Percentiles rank a stretch among this genome's conserved stretches.
Evolutionary conservation across 1,284 basidiomycete genomes (phyloP).

Genomic region (Pseudozyma sp.): DNA sequence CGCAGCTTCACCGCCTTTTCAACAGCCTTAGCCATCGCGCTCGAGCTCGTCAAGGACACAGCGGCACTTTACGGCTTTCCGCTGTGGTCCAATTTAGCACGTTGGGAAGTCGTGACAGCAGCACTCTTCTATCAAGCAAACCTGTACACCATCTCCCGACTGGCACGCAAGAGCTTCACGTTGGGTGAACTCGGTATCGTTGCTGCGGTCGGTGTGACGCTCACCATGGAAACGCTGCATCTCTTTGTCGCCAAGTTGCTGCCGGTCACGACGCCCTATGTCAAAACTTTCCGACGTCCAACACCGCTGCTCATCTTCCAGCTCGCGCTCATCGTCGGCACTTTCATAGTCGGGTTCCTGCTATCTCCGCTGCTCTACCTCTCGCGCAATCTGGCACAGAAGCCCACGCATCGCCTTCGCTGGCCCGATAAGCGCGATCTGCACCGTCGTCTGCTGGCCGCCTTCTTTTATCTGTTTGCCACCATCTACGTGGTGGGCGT

Average conservation of each 20-base stretch:
- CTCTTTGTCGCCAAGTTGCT: constrained; percentile 60
- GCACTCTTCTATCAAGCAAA: constrained; percentile 90
- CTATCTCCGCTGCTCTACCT: constrained; percentile 94
- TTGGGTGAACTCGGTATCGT: constrained; percentile 91
- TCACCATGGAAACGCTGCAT: constrained; percentile 78
- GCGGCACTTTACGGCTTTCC: constrained; percentile 61
- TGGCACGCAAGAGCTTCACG: constrained; percentile 92
- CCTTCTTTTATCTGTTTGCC: constrained; percentile 85
- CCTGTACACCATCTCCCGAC: constrained; percentile 85
- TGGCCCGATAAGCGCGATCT: constrained; percentile 88
- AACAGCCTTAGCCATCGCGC: constrained; percentile 60
- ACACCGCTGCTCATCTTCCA: constrained; percentile 93
- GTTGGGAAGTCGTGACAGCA: constrained; percentile 77
- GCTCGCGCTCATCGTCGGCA: constrained; percentile 90
- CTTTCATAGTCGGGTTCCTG: constrained; percentile 88
- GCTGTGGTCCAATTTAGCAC: constrained; percentile 55
- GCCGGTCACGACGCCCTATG: constrained; percentile 77
- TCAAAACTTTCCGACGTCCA: constrained; percentile 91
- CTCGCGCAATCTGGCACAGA: constrained; percentile 90
- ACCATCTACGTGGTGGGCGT: constrained; percentile 82
- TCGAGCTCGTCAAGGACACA: constrained; percentile 62
- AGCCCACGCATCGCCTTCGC: constrained; percentile 86
- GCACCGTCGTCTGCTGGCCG: constrained; percentile 85
- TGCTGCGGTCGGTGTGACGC: constrained; percentile 84
- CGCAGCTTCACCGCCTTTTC: constrained; percentile 69